phyloP scores from a whole-genome alignment of 2,329 filamentous ascomycete species.

The Colletotrichum tropicale region DNA sequence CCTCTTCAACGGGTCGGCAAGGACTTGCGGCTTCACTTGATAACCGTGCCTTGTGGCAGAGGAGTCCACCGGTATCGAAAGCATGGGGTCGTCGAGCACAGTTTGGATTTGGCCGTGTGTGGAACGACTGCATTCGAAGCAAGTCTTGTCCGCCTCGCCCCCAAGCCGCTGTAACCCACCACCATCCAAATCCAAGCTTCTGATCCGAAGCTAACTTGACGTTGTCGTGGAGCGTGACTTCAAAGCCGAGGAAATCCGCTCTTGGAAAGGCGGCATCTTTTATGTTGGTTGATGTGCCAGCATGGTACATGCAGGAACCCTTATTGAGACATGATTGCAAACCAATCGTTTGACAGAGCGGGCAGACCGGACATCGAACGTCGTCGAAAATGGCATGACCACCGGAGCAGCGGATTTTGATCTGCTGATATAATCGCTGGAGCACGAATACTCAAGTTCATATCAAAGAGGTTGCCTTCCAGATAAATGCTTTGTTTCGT shows the following conservation, averaged over 20 bases:
- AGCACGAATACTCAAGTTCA: neutral
- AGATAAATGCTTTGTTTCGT: neutral
- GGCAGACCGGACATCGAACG: neutral
- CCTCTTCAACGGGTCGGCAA: neutral
- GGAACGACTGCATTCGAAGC: neutral
- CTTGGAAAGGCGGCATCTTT: neutral
- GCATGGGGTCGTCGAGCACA: neutral
- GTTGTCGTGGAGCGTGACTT: neutral
- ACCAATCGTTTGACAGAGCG: neutral
- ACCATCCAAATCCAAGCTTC: neutral
- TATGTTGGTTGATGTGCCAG: neutral
- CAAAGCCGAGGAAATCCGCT: neutral
- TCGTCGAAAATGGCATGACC: neutral
- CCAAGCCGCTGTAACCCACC: neutral
- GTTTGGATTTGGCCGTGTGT: neutral
- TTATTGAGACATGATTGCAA: neutral
- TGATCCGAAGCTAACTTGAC: neutral
- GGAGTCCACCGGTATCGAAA: neutral
- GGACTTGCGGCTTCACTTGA: neutral
- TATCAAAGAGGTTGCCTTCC: neutral
- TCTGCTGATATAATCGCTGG: neutral
- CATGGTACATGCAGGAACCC: slow-evolving; percentile 7
- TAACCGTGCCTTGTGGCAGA: neutral
- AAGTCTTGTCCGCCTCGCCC: neutral
- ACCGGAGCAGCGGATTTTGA: neutral